Percentiles rank a stretch among this genome's conserved stretches.
Evolutionary conservation across 2,329 filamentous ascomycete genomes (phyloP).

Genomic region (Penicillium sp.): DNA sequence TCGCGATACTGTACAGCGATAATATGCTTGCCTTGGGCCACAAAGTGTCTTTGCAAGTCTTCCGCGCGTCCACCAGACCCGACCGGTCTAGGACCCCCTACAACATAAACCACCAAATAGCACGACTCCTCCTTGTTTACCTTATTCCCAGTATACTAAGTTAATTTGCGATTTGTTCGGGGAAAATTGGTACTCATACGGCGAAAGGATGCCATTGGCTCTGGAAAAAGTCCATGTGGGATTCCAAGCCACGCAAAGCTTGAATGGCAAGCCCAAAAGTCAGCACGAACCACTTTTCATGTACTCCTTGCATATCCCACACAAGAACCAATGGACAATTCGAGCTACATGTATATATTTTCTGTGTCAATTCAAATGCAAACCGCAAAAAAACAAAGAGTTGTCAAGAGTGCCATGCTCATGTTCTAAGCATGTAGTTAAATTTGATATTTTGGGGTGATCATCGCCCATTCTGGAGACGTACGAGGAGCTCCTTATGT

Average conservation of each 20-base stretch:
- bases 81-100: too few species aligned
- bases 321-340: not conserved
- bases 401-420: not conserved
- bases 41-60: too few species aligned
- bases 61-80: too few species aligned
- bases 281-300: not conserved
- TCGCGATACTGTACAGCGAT: too few species aligned
- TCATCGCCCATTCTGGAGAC: slow-evolving; percentile 3
- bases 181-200: too few species aligned
- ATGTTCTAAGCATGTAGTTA: not conserved
- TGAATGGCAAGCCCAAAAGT: not conserved
- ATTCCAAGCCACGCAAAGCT: not conserved
- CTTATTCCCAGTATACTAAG: too few species aligned
- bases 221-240: too few species aligned
- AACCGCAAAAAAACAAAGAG: not conserved
- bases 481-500: not conserved
- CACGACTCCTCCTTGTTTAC: too few species aligned
- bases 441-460: not conserved
- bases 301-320: not conserved
- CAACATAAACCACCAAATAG: too few species aligned
- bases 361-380: not conserved
- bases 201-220: too few species aligned
- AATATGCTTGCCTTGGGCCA: too few species aligned
- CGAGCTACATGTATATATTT: not conserved
- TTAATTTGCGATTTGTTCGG: too few species aligned